Evolutionary conservation across 1,284 basidiomycete genomes (phyloP).

Genomic region (Trichosporon faecale): DNA sequence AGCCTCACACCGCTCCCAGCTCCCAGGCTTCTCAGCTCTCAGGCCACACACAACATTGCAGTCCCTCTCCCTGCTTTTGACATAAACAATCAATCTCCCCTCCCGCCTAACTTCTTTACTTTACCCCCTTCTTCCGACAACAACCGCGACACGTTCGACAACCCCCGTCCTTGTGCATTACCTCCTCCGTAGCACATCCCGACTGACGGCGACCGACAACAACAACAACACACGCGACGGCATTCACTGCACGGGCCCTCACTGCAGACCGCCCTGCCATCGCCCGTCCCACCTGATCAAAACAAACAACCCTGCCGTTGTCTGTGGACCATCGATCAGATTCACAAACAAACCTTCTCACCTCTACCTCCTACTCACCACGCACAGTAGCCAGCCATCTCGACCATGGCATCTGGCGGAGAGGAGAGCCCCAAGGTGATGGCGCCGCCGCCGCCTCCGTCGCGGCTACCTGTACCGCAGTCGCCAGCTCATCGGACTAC

Average conservation of each 20-base stretch:
- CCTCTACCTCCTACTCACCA: background rate
- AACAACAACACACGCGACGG: background rate
- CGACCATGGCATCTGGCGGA: constrained; percentile 14
- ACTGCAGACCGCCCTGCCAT: constrained; percentile 1
- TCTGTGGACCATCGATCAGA: background rate
- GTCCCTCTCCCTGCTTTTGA: constrained; percentile 1
- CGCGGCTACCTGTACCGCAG: constrained; percentile 17
- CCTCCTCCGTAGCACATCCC: background rate
- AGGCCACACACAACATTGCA: constrained; percentile 7
- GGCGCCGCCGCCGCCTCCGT: constrained; percentile 6
- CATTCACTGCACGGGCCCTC: background rate
- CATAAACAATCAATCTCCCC: constrained; percentile 3
- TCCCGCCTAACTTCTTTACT: background rate
- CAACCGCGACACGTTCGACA: background rate
- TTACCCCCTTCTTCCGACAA: background rate
- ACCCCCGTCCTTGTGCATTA: background rate
- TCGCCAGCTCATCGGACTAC: constrained; percentile 25
- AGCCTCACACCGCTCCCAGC: background rate
- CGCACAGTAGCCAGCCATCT: background rate
- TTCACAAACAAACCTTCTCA: background rate
- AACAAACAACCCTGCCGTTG: background rate
- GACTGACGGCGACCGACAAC: background rate
- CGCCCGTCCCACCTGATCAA: background rate
- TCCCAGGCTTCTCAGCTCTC: background rate
- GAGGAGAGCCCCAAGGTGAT: constrained; percentile 10